A percentile compares a stretch with the other conserved stretches of the same genome.
Conservation (phyloP, 2,329 filamentous ascomycete genomes). For the Botrytis galanthina region DNA sequence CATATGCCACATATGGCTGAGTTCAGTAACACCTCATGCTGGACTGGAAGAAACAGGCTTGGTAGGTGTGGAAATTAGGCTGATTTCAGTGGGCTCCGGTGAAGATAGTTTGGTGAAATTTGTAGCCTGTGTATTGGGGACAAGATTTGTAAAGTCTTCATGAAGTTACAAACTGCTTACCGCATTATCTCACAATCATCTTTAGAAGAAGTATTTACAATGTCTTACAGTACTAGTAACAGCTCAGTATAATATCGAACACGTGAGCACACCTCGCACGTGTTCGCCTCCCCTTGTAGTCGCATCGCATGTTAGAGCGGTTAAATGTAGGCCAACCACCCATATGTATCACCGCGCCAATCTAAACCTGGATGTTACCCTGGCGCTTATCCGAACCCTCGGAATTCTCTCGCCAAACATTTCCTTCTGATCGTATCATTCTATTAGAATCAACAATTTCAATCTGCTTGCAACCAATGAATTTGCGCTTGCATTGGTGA, state of each 20-base stretch:
- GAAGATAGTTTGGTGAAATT: background rate
- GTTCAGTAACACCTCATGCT: background rate
- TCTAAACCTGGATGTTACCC: background rate
- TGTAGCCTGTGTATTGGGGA: background rate
- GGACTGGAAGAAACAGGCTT: background rate
- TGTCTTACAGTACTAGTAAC: background rate
- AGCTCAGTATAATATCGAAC: background rate
- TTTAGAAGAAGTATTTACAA: background rate
- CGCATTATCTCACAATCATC: background rate
- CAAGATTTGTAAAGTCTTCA: constrained; percentile 3
- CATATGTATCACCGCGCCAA: background rate
- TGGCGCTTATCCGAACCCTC: background rate
- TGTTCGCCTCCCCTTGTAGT: background rate
- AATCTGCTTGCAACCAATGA: background rate
- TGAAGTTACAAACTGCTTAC: background rate
- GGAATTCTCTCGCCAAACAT: background rate
- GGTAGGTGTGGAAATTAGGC: background rate
- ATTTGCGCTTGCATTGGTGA: background rate
- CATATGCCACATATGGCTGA: too few species aligned
- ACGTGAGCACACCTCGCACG: background rate
- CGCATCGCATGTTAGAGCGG: background rate
- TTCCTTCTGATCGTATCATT: background rate
- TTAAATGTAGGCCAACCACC: background rate
- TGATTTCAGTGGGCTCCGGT: background rate
- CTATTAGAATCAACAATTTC: background rate